Base-by-base conservation (phyloP, 1,284 basidiomycete genomes). In the Puccinia novopanici region DNA sequence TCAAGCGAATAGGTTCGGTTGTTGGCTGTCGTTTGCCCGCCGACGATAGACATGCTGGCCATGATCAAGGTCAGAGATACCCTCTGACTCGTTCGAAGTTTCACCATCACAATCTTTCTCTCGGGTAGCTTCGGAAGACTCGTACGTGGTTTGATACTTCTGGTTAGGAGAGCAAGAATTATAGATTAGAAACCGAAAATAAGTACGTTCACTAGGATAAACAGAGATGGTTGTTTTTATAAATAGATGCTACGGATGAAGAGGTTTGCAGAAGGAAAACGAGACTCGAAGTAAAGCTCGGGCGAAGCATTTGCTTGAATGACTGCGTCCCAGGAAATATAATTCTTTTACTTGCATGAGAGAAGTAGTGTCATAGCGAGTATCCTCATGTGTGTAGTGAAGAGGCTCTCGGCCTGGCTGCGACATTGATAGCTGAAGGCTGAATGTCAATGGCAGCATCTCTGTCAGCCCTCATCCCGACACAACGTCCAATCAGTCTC, bases 1-100 rank as follows among this genome's bases (percentile, higher is more conserved):
- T 61, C 55, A 12, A 61, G 55, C 30, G 68, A 30, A 52, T 71
- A 67, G 1, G 63, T 67, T 40, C 63, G 19, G 24, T 67, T 67
- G 10, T 67, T 40, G 17, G 61, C 37, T 42, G 40, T n/a, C 17
- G n/a, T 45, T 65, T 65, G 61, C 37, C 61, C 61, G 19, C 37
- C 19, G 37, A 65, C 61, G 34, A 65, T 12, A n/a, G 37, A 40
- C 40, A 65, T 45, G 15, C 17, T 42, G 15, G 59, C 30, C 59
- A 65, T 17, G 6, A 40, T 22, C 37, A 65, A 65, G 17, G 40
- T 42, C 61, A 65, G 61, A 45, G 40, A 65, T 42, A 65, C 3
- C 19, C 40, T 40, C 37, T 45, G 61, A 45, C 37, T 42, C 61
- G 17, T 37, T 65, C 17, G 22, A 22, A 42, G 42, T 2, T 42